These are phyloP conservation scores for Coniosporium uncinatum DNA, from an alignment of 2,329 filamentous ascomycete genomes.

Conservation along the genomic window DNA sequence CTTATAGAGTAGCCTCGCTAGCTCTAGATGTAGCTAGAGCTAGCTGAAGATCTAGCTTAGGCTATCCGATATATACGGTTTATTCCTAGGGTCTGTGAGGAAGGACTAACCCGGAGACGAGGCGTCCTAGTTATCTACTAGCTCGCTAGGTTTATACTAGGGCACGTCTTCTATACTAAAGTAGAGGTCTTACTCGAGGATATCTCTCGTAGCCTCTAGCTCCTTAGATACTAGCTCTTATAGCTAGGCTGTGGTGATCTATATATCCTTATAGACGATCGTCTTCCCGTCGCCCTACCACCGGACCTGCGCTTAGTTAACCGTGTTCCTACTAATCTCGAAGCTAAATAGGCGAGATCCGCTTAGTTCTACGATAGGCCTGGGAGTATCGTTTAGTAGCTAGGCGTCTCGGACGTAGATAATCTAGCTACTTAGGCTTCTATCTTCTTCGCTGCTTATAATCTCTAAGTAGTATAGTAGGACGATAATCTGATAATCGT, in stretches of 20 bases:
- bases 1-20: neutral
- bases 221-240: neutral
- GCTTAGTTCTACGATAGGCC: neutral
- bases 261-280: constrained; percentile 2
- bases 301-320: neutral
- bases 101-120: neutral
- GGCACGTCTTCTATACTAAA: neutral
- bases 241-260: neutral
- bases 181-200: constrained; percentile 1
- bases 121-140: neutral
- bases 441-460: neutral
- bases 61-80: neutral
- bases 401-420: neutral
- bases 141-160: neutral
- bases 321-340: neutral
- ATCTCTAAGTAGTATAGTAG: neutral
- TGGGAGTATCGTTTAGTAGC: neutral
- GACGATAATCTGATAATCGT: neutral
- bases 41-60: neutral
- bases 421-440: neutral
- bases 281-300: constrained; percentile 1
- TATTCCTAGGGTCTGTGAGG: neutral
- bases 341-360: neutral
- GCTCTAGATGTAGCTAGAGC: neutral
- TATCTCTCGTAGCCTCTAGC: neutral